A percentile compares a stretch with the other conserved stretches of the same genome.
These are phyloP conservation scores for Lentinula boryana DNA, from an alignment of 768 basidiomycete species.

Conservation along the genomic window DNA sequence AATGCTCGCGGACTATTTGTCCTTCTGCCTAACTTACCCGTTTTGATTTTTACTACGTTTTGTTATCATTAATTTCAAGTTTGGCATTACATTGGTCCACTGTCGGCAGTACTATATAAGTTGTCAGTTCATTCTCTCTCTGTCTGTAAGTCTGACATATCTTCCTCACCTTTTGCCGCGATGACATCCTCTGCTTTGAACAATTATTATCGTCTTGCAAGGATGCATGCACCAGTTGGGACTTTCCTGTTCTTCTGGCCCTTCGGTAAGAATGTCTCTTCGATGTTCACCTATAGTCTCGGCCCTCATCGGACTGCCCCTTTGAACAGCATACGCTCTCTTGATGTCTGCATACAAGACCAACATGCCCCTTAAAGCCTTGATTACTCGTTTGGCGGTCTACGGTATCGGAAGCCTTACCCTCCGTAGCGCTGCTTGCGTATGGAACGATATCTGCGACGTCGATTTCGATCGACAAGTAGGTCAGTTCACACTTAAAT, in stretches of 20 bases:
- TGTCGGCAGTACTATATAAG: background rate
- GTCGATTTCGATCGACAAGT: slow-evolving; percentile 19
- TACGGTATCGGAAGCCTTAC: slow-evolving; percentile 11
- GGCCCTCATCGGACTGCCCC: background rate
- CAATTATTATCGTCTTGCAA: background rate
- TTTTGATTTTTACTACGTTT: background rate
- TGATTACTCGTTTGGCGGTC: slow-evolving; percentile 9
- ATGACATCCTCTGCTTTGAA: background rate
- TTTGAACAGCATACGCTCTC: slow-evolving; percentile 12
- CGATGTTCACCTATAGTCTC: background rate
- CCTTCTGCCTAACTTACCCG: background rate
- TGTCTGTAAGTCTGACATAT: background rate
- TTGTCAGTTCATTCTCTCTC: background rate
- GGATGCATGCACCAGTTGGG: slow-evolving; percentile 11
- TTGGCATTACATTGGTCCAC: background rate
- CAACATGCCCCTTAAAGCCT: slow-evolving; percentile 4
- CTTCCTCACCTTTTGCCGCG: background rate
- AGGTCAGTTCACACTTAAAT: slow-evolving; percentile 9
- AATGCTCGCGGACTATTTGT: background rate
- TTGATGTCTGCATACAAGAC: slow-evolving; percentile 14
- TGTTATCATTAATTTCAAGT: background rate
- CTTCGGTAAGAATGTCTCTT: slow-evolving; percentile 5
- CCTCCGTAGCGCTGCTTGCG: slow-evolving; percentile 18
- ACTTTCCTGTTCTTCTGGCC: slow-evolving; percentile 17
- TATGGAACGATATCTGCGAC: slow-evolving; percentile 22